Conservation (phyloP, 768 basidiomycete genomes). For the Mrakia frigida region DNA sequence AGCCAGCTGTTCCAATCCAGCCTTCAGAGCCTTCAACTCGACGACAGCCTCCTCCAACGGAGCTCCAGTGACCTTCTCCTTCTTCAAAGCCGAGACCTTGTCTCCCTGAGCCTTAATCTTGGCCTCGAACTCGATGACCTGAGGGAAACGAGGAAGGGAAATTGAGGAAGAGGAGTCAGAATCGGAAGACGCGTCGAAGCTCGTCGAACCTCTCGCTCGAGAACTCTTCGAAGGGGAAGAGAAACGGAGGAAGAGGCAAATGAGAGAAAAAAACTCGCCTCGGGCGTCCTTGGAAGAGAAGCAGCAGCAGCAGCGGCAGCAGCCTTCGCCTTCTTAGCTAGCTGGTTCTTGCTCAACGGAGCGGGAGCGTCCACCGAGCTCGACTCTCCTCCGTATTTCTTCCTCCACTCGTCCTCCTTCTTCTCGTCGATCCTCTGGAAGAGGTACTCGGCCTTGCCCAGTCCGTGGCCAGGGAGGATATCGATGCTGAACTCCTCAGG, state of each 20-base stretch:
- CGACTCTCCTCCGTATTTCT: constrained; percentile 65
- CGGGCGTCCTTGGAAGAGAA: constrained; percentile 59
- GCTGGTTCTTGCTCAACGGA: constrained; percentile 47
- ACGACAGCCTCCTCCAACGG: constrained; percentile 43
- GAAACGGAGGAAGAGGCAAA: neutral
- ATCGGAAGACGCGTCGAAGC: neutral
- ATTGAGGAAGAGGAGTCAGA: constrained; percentile 43
- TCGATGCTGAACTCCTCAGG: constrained; percentile 68
- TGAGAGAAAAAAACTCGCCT: constrained; percentile 45
- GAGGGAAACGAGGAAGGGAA: constrained; percentile 60
- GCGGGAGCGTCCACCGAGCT: constrained; percentile 42
- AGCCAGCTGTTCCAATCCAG: constrained; percentile 58
- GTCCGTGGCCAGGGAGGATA: constrained; percentile 75
- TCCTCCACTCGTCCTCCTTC: constrained; percentile 75
- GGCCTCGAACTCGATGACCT: constrained; percentile 65
- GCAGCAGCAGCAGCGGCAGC: constrained; percentile 46
- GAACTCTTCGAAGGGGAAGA: too few relatives aligned
- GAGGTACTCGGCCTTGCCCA: constrained; percentile 80
- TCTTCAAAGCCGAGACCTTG: constrained; percentile 62
- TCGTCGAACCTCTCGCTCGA: neutral
- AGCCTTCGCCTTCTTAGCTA: constrained; percentile 48
- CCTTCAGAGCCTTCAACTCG: constrained; percentile 59
- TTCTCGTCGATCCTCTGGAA: constrained; percentile 92
- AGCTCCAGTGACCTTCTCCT: constrained; percentile 48
- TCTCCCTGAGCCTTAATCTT: constrained; percentile 72